phyloP scores from a whole-genome alignment of 306 rosid genomes.

The Corylus heterophylla region DNA sequence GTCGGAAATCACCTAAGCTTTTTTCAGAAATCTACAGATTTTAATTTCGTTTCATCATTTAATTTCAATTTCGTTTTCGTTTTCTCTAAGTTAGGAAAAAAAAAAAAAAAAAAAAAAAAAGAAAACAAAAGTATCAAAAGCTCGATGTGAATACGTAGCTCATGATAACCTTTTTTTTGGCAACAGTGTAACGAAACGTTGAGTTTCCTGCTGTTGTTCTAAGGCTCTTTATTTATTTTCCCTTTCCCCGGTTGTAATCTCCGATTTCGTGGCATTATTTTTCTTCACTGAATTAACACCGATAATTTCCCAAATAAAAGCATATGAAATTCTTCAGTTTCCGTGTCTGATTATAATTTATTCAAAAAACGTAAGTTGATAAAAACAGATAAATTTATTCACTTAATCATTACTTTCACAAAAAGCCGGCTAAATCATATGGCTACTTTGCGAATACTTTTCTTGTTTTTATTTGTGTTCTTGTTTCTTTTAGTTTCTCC shows the following conservation, averaged over 20 bases:
- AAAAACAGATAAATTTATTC: too few relatives aligned
- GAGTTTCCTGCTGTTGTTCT: conserved; percentile 44
- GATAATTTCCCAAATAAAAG: background rate
- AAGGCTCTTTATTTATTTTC: conserved; percentile 13
- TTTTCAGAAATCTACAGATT: background rate
- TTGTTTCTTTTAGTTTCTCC: too few relatives aligned
- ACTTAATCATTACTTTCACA: too few relatives aligned
- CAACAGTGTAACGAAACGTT: conserved; percentile 38
- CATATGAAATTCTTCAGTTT: too few relatives aligned
- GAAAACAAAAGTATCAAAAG: background rate
- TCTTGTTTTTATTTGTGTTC: too few relatives aligned
- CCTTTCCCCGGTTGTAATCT: conserved; percentile 22
- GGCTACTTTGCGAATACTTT: too few relatives aligned
- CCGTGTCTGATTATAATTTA: background rate
- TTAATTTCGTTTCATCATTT: background rate
- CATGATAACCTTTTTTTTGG: conserved; percentile 39
- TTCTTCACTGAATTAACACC: background rate
- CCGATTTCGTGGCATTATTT: background rate
- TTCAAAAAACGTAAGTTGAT: too few relatives aligned
- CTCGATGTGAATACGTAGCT: conserved; percentile 39
- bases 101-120: conserved; percentile 1
- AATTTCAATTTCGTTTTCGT: conserved; percentile 23
- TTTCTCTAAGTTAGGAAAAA: conserved; percentile 25
- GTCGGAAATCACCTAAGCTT: conserved; percentile 33
- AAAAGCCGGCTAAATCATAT: too few relatives aligned